A percentile compares a stretch with the other conserved stretches of the same genome.
Conservation (phyloP, 2,329 filamentous ascomycete genomes). For the Paecilomyces sp. region DNA sequence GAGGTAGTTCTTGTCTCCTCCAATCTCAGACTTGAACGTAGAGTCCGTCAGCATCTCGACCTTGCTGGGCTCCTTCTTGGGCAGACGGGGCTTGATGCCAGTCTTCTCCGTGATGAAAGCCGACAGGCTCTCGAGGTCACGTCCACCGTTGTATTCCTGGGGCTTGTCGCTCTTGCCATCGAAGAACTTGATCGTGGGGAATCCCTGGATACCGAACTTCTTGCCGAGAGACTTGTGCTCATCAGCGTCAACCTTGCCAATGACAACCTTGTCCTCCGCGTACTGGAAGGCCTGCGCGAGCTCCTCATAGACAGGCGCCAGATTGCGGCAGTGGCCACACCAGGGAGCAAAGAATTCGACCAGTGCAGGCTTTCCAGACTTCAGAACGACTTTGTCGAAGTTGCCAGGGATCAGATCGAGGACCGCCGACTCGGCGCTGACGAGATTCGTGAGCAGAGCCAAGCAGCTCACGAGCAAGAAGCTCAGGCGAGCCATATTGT, state of each 20-base stretch:
- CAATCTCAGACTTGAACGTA: conserved; percentile 70
- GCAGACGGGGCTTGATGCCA: conserved; percentile 65
- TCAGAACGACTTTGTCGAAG: conserved; percentile 83
- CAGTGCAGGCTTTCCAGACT: conserved; percentile 89
- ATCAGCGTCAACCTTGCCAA: conserved; percentile 96
- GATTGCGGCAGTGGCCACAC: conserved; percentile 98
- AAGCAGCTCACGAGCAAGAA: conserved; percentile 41
- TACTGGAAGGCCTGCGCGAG: conserved; percentile 68
- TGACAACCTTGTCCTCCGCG: conserved; percentile 68
- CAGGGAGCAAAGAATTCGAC: conserved; percentile 98
- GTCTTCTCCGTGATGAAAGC: conserved; percentile 83
- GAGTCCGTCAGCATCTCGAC: conserved; percentile 75
- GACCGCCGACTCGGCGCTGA: conserved; percentile 68
- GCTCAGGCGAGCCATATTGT: conserved; percentile 40
- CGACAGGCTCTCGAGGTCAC: conserved; percentile 78
- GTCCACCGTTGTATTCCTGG: conserved; percentile 74
- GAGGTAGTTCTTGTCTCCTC: conserved; percentile 78
- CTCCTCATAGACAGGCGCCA: conserved; percentile 92
- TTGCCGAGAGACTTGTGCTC: conserved; percentile 76
- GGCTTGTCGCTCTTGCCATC: conserved; percentile 88
- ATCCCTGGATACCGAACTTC: conserved; percentile 83
- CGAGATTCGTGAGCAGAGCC: conserved; percentile 45
- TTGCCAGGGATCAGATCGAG: conserved; percentile 83
- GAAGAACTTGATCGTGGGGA: conserved; percentile 96
- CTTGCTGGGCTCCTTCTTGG: conserved; percentile 57